Conservation (phyloP, 345 rosid species). For the Aurinia saxatilis region DNA sequence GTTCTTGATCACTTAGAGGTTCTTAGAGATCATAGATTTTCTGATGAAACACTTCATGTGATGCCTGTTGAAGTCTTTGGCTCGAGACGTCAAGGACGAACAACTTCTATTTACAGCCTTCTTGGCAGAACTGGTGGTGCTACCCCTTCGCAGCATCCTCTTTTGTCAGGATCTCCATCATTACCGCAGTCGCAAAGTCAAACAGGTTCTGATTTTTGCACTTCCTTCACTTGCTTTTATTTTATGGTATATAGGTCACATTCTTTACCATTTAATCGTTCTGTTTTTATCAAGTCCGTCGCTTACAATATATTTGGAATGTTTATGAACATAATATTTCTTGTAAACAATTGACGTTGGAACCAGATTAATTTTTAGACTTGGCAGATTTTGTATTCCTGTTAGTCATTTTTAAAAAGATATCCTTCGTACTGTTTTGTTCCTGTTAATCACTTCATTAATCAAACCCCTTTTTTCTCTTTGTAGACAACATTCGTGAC, state of each 20-base stretch:
- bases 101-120: constrained; percentile 90
- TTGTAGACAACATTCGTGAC: constrained; percentile 47
- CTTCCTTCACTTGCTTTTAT: background rate
- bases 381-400: background rate
- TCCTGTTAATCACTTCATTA: constrained; percentile 3
- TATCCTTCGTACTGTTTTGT: background rate
- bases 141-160: constrained; percentile 78
- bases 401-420: background rate
- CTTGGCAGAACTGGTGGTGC: constrained; percentile 67
- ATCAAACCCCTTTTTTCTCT: background rate
- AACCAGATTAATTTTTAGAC: background rate
- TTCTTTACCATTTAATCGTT: background rate
- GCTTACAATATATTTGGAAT: background rate
- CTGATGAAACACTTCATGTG: constrained; percentile 79
- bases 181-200: constrained; percentile 43
- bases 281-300: background rate
- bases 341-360: too few species aligned
- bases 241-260: background rate
- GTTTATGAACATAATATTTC: background rate
- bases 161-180: constrained; percentile 56
- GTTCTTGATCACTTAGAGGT: constrained; percentile 92
- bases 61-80: constrained; percentile 99
- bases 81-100: constrained; percentile 92
- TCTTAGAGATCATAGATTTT: constrained; percentile 77
- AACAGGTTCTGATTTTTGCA: constrained; percentile 38